Conservation (phyloP, 75 land plant genomes). For the Chamaecyparis obtusa region DNA sequence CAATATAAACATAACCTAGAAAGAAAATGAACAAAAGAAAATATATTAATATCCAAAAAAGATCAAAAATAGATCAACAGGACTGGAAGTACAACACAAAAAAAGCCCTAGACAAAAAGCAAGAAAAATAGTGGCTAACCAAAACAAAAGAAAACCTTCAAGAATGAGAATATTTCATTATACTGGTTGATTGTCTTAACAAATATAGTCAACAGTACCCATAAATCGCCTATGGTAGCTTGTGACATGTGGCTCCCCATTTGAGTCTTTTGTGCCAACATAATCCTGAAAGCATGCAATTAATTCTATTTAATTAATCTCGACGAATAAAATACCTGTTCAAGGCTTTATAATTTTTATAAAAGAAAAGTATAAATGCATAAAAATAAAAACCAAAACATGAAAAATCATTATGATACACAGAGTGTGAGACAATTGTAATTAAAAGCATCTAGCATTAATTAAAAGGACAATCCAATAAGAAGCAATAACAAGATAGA, state of each 20-base stretch:
- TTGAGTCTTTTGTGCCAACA: constrained; percentile 62
- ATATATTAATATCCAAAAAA: no score
- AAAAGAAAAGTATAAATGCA: not conserved
- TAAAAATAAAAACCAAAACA: not conserved
- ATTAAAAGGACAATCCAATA: not conserved
- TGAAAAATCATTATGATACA: not conserved
- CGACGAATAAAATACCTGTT: not conserved
- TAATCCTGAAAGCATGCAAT: constrained; percentile 31
- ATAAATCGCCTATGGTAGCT: constrained; percentile 75
- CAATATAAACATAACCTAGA: not conserved
- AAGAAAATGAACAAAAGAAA: no score
- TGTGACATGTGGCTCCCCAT: constrained; percentile 88
- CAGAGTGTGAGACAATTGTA: not conserved
- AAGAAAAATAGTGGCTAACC: no score
- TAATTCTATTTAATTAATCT: not conserved
- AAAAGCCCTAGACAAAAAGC: no score
- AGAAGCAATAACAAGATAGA: not conserved
- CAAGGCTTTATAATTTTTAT: not conserved
- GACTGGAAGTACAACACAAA: no score
- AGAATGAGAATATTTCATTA: not conserved
- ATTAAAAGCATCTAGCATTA: not conserved
- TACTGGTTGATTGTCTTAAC: constrained; percentile 36
- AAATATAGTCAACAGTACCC: constrained; percentile 98
- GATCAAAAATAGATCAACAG: no score
- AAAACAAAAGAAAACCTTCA: no score